These are phyloP conservation scores for Penicillium odoratum DNA, from an alignment of 495 filamentous ascomycete species.

Conservation along the genomic window DNA sequence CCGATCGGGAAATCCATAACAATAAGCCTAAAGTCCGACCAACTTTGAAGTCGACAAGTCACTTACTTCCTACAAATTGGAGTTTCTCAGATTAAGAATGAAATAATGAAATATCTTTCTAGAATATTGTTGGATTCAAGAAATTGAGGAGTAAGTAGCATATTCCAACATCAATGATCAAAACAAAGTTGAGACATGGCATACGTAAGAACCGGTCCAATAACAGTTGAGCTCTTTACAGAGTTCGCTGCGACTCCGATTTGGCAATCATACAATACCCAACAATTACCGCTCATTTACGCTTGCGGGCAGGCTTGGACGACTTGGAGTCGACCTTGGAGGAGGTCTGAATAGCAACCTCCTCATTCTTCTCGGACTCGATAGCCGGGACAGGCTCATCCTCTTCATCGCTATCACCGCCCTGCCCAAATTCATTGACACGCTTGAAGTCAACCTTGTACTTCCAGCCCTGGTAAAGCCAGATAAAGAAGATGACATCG, in stretches of 20 bases:
- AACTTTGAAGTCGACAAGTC: neutral
- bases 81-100: neutral
- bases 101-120: neutral
- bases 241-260: neutral
- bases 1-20: constrained; percentile 28
- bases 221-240: neutral
- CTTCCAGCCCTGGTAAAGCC: constrained; percentile 91
- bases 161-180: neutral
- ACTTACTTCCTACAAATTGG: neutral
- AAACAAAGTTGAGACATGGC: neutral
- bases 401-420: constrained; percentile 79
- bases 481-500: constrained; percentile 97
- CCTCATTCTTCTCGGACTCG: constrained; percentile 45
- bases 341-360: constrained; percentile 30
- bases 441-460: constrained; percentile 91
- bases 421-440: constrained; percentile 98
- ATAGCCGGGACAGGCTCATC: constrained; percentile 47
- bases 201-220: neutral
- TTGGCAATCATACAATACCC: neutral
- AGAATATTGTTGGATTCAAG: neutral
- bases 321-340: constrained; percentile 33
- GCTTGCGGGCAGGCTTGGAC: constrained; percentile 35
- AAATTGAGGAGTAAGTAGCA: neutral
- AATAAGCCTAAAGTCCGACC: constrained; percentile 2
- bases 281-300: constrained; percentile 33